Evolutionary conservation across 176 grass and related monocot species (phyloP).

Genomic region (Raddia distichophylla): DNA sequence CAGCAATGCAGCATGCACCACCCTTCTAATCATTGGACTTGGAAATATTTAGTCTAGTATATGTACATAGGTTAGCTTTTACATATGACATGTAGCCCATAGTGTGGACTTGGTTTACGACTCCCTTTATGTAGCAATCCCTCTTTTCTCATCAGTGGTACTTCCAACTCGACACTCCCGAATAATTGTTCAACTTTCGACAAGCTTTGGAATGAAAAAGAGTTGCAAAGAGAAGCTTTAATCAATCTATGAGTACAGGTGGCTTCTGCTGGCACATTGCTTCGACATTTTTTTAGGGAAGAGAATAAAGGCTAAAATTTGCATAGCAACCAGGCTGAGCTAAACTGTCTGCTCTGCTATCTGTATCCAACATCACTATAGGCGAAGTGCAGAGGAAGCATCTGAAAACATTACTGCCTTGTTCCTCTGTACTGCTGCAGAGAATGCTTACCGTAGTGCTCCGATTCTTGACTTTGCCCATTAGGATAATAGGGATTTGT

Average conservation of each 20-base stretch:
- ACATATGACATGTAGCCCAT: background rate
- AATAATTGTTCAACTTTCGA: background rate
- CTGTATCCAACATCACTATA: background rate
- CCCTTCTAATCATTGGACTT: background rate
- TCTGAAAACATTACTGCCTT: background rate
- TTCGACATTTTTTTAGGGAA: background rate
- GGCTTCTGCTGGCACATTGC: background rate
- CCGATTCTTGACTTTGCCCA: background rate
- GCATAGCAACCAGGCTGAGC: background rate
- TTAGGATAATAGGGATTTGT: background rate
- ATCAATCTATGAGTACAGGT: background rate
- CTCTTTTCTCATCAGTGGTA: background rate
- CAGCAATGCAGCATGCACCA: slow-evolving; percentile 10
- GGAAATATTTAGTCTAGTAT: background rate
- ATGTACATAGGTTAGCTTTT: background rate
- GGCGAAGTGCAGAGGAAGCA: background rate
- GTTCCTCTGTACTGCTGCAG: slow-evolving; percentile 3
- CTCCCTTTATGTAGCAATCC: background rate
- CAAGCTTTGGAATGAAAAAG: background rate
- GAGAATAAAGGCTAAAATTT: background rate
- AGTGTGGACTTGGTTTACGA: background rate
- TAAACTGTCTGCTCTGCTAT: background rate
- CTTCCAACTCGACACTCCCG: background rate
- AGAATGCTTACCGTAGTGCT: slow-evolving; percentile 6
- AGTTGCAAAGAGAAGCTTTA: background rate